phyloP scores from a whole-genome alignment of 306 rosid species.

The Dryas octopetala region DNA sequence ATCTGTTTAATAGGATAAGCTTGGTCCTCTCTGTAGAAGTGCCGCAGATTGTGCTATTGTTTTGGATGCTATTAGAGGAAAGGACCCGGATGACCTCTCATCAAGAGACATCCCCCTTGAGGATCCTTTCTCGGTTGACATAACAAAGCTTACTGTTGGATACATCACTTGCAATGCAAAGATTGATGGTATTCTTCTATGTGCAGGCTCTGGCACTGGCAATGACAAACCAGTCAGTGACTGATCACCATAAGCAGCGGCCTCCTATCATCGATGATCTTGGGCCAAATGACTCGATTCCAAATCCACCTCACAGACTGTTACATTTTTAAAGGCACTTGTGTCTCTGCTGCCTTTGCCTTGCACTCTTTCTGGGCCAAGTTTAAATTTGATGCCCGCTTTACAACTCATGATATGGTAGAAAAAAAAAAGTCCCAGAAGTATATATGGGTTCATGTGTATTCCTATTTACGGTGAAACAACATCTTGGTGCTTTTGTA shows the following conservation, averaged over 20 bases:
- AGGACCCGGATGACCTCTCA: conserved; percentile 62
- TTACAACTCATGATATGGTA: not conserved
- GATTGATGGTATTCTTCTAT: not conserved
- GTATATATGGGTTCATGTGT: not conserved
- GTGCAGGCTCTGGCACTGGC: conserved; percentile 64
- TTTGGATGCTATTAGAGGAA: conserved; percentile 67
- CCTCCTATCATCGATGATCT: conserved; percentile 61
- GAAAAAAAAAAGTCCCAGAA: not conserved
- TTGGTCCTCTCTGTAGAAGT: conserved; percentile 77
- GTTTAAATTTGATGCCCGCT: not conserved
- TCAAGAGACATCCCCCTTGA: conserved; percentile 53
- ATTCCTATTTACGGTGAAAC: not conserved
- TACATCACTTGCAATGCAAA: not conserved
- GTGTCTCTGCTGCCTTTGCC: no score
- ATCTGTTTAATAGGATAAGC: conserved; percentile 58
- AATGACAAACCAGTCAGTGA: conserved; percentile 66
- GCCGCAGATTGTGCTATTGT: conserved; percentile 66
- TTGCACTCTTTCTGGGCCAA: not conserved
- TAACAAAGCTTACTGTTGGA: conserved; percentile 61
- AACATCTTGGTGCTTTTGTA: not conserved
- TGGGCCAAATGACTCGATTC: conserved; percentile 48
- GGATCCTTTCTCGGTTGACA: conserved; percentile 65
- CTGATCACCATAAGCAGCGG: conserved; percentile 63
- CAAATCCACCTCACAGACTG: conserved; percentile 35
- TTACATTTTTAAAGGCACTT: conserved; percentile 16